phyloP scores from a whole-genome alignment of 345 rosid genomes.

The Microcos paniculata region DNA sequence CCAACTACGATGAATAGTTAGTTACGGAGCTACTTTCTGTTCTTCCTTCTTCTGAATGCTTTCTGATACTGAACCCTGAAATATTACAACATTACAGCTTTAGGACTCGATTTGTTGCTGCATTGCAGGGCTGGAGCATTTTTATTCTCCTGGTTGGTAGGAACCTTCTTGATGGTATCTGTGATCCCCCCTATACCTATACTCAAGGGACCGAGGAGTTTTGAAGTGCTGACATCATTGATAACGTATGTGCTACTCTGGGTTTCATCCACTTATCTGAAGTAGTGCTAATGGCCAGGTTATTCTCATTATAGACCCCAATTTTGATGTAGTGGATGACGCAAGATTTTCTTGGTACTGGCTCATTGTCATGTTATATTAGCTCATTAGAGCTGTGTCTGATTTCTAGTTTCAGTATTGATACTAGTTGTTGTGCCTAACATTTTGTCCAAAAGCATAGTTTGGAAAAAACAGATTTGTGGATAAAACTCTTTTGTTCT shows the following conservation, averaged over 20 bases:
- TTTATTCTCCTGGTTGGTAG: constrained; percentile 82
- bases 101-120: constrained; percentile 19
- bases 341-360: constrained; percentile 9
- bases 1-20: not conserved
- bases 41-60: not conserved
- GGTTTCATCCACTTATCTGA: constrained; percentile 74
- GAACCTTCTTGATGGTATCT: constrained; percentile 94
- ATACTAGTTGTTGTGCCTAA: constrained; percentile 3
- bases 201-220: constrained; percentile 76
- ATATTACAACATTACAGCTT: not conserved
- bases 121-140: constrained; percentile 75
- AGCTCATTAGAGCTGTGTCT: not conserved
- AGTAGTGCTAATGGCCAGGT: constrained; percentile 36
- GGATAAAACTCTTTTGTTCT: constrained; percentile 7
- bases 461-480: constrained; percentile 6
- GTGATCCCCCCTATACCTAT: constrained; percentile 77
- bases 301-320: constrained; percentile 12
- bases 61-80: constrained; percentile 9
- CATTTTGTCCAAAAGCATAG: not conserved
- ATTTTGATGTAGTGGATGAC: constrained; percentile 18
- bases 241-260: constrained; percentile 79
- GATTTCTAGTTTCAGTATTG: constrained; percentile 9
- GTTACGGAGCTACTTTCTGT: not conserved
- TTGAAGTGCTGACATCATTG: constrained; percentile 82
- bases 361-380: not conserved